Conservation (phyloP, 176 grass and related monocot genomes). For the Avena eriantha region DNA sequence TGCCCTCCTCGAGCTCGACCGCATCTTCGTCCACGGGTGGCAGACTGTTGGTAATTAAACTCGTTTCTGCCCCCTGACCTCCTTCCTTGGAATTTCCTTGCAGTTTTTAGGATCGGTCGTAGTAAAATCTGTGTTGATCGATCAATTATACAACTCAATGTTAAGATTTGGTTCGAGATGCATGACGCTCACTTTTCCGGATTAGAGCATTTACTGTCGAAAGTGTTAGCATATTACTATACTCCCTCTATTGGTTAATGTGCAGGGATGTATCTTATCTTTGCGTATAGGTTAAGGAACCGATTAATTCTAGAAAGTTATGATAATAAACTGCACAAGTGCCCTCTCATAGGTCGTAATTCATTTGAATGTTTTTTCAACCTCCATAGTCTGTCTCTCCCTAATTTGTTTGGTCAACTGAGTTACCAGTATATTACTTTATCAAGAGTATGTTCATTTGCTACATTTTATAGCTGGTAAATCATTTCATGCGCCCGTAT, state of each 20-base stretch:
- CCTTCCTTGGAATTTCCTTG: background rate
- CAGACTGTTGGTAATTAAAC: conserved; percentile 72
- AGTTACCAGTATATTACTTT: background rate
- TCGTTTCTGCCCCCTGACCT: background rate
- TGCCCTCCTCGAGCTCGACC: conserved; percentile 71
- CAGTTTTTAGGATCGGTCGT: background rate
- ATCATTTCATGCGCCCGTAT: background rate
- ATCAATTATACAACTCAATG: background rate
- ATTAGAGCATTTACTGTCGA: background rate
- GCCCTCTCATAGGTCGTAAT: background rate
- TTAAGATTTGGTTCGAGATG: background rate
- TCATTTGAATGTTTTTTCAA: background rate
- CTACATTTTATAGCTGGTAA: background rate
- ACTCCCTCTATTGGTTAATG: background rate
- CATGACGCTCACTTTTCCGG: background rate
- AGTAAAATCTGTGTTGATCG: too few species aligned
- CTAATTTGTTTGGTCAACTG: conserved; percentile 17
- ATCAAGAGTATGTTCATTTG: background rate
- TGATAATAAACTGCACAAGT: background rate
- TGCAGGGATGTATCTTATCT: background rate
- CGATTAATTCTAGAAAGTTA: background rate
- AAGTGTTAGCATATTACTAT: background rate
- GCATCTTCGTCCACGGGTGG: conserved; percentile 83
- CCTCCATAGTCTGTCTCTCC: conserved; percentile 46
- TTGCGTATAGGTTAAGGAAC: background rate